These are phyloP conservation scores for Cryptococcus neoformans DNA, from an alignment of 1,284 basidiomycete species.

Conservation along the genomic window DNA sequence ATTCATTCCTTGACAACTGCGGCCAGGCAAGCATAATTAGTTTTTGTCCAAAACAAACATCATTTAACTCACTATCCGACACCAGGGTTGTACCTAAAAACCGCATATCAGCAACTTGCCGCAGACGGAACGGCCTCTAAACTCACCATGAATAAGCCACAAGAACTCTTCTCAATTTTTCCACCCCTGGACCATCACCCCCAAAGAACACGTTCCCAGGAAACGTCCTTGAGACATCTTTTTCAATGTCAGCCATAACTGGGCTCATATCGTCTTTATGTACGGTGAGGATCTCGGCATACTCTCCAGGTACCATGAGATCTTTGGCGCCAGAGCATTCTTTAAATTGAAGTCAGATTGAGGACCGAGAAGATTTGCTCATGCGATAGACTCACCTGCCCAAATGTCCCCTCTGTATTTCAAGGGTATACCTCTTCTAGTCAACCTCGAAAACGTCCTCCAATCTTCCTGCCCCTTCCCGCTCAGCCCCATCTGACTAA, in stretches of 20 bases:
- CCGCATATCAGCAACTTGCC: not conserved
- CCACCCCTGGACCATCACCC: conserved; percentile 72
- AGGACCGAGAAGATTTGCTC: not conserved
- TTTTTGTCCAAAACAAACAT: not conserved
- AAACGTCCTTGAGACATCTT: conserved; percentile 88
- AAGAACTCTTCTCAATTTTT: conserved; percentile 84
- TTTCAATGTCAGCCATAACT: conserved; percentile 78
- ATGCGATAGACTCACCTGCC: conserved; percentile 24
- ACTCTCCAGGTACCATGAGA: conserved; percentile 86
- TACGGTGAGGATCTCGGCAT: conserved; percentile 70
- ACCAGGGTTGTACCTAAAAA: conserved; percentile 66
- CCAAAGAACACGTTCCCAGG: conserved; percentile 94
- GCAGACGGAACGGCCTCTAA: not conserved
- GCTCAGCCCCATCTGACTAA: conserved; percentile 77
- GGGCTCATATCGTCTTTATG: conserved; percentile 60
- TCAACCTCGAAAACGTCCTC: conserved; percentile 71
- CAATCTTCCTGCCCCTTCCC: conserved; percentile 70
- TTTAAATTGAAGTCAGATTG: conserved; percentile 48
- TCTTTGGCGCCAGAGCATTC: conserved; percentile 92
- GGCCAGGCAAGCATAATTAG: not conserved
- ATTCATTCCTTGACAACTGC: conserved; percentile 36
- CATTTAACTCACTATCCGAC: conserved; percentile 62
- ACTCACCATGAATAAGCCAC: conserved; percentile 80
- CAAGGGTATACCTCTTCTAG: conserved; percentile 82
- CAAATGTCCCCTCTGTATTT: conserved; percentile 76